These are phyloP conservation scores for Avena atlantica DNA, from an alignment of 176 grass and related monocot species.

Conservation along the genomic window DNA sequence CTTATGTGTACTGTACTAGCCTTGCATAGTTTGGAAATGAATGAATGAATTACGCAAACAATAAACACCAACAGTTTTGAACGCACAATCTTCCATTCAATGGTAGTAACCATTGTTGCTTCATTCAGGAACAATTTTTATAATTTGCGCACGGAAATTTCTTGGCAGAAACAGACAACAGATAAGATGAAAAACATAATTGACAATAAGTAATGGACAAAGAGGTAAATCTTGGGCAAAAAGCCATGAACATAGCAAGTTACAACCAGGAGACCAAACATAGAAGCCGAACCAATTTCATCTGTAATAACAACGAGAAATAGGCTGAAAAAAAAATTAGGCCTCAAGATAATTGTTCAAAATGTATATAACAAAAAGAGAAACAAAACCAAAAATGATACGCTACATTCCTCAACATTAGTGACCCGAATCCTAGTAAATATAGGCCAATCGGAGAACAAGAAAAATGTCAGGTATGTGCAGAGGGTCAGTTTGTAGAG, in stretches of 20 bases:
- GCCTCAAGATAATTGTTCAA: conserved; percentile 48
- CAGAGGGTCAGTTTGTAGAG: conserved; percentile 43
- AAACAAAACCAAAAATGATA: conserved; percentile 47
- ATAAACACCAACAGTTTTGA: background rate
- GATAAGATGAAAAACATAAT: background rate
- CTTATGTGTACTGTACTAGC: too few species aligned
- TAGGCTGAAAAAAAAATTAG: conserved; percentile 45
- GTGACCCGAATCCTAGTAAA: conserved; percentile 39
- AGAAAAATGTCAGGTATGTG: conserved; percentile 55
- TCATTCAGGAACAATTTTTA: background rate
- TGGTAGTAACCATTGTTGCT: background rate
- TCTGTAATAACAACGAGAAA: conserved; percentile 46
- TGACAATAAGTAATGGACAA: background rate
- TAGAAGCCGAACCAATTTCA: conserved; percentile 17
- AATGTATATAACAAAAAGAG: conserved; percentile 42
- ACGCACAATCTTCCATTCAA: background rate
- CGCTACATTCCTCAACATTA: conserved; percentile 57
- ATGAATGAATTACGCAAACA: background rate
- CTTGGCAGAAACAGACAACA: background rate
- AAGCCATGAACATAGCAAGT: background rate
- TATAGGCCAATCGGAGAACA: conserved; percentile 30
- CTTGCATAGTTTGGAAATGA: background rate
- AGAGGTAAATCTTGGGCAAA: background rate
- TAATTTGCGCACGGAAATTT: background rate
- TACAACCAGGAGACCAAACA: background rate